Evolutionary conservation across 2,329 filamentous ascomycete genomes (phyloP), one percentile per base, ranked within the genome.

Genomic region (Lecanosticta acicola): DNA sequence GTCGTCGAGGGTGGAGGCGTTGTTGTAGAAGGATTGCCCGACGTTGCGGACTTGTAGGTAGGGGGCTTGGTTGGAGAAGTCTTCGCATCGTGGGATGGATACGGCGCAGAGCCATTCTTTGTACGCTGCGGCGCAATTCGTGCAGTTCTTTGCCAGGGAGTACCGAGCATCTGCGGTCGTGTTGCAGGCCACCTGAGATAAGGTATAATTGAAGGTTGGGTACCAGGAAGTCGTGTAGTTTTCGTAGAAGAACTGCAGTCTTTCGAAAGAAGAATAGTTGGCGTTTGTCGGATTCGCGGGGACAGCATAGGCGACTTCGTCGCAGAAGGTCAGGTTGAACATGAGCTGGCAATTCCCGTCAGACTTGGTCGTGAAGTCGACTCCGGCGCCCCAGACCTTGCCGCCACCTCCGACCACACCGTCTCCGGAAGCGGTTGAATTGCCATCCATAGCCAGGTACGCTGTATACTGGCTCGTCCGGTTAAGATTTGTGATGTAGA

Each of bases 21-120:
- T 61, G 48, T 57, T 58, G 48, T 55, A 49, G 45, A 60, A 63
- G 1, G 47, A 16, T 41, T 65, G 79, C 24, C 74, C 80, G 43
- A 88, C 77, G 59, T 91, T 93, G 37, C 93, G 84, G 16, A 76
- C 72, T 49, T 82, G 78, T 2, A 88, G 75, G 60, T 71, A 81
- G 1, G 72, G 43, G 11, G 73, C 71, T 1, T 65, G 59, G 39
- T 74, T 79, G 41, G 76, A 79, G 59, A 86, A 93, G 68, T 96
- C 91, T 60, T 87, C 84, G 71, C 93, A 98, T 21, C 90, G 85
- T 1, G 93, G 93, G 51, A 98, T 93, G 13, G 82, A 85, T 20
- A 97, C 89, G 18, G 87, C 85, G 71, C 93, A 98, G 16, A 98
- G 81, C 93, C 93, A 98, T 60, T 82, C 75, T 66, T 94, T 96